Base-by-base conservation (phyloP, 2,329 filamentous ascomycete genomes). In the Alternaria triticina region DNA sequence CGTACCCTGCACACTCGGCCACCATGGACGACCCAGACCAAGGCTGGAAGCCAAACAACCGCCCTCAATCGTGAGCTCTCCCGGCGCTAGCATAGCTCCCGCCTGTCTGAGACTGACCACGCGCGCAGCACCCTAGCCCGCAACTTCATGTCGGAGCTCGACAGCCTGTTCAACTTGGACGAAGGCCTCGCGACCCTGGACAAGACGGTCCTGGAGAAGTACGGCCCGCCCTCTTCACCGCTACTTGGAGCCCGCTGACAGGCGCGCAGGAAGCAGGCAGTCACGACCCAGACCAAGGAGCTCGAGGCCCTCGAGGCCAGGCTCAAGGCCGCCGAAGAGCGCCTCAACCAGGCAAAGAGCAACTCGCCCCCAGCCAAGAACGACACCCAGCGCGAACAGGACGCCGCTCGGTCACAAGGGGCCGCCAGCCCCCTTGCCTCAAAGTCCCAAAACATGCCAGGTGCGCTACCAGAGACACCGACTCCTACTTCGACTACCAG, bases 121-220 rank as follows among this genome's bases (percentile, higher is more conserved):
- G 78, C 59, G 76, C 61, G 50, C 81, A 97, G 94, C 68, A 96
- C 92, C 65, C 89, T 97, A 81, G 94, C 94, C 57, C 91, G 89
- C 73, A 93, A 91, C 77, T 97, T 97, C 82, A 95, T 93, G 63
- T 85, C 89, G 47, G 92, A 95, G 79, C 86, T 97, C 65, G 91
- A 95, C 84, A 91, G 93, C 78, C 91, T 96, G 72, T 97, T 97
- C 84, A 91, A 91, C 75, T 90, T 97, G 76, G 92, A 96, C 72
- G 91, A 89, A 80, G 90, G 90, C 71, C 80, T 96, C 62, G 88
- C 90, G 74, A 87, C 91, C 66, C 86, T 97, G 36, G 88, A 91
- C 74, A 86, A 90, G 78, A 88, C 91, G 70, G 88, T 97, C 64
- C 87, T 93, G 77, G 87, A 93, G 80, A 95, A 94, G 94, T 97